Conservation (phyloP, 768 basidiomycete genomes). For the Phaffia tasmanica region DNA sequence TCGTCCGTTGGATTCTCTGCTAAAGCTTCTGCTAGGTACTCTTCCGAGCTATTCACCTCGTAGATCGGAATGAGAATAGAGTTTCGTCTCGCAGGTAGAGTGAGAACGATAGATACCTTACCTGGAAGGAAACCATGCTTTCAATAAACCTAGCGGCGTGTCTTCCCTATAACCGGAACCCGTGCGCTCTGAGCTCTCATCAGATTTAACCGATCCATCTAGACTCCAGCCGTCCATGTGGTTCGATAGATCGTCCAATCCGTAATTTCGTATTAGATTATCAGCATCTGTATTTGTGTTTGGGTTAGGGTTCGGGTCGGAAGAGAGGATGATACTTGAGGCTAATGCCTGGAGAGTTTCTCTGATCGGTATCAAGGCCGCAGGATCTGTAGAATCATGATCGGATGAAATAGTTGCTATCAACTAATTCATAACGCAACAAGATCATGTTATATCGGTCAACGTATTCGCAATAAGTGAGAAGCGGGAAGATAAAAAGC, state of each 20-base stretch:
- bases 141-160: conserved; percentile 8
- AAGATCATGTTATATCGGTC: no score
- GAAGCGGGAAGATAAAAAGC: no score
- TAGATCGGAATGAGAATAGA: not conserved
- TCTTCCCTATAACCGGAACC: not conserved
- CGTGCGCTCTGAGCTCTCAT: not conserved
- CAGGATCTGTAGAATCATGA: conserved; percentile 1
- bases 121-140: conserved; percentile 18
- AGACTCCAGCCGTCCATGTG: no score
- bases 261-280: no score
- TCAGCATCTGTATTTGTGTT: no score
- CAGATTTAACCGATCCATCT: not conserved
- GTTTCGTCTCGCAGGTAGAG: not conserved
- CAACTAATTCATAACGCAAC: conserved; percentile 2
- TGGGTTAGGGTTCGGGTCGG: not conserved
- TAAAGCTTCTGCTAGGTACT: not conserved
- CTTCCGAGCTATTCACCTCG: not conserved
- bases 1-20: conserved; percentile 6
- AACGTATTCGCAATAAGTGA: not conserved
- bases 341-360: conserved; percentile 13
- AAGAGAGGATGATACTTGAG: not conserved
- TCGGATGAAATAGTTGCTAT: conserved; percentile 19
- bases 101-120: not conserved
- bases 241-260: not conserved
- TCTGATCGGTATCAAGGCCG: conserved; percentile 10